Percentiles rank a stretch among this genome's conserved stretches.
phyloP scores from a whole-genome alignment of 2,329 filamentous ascomycete species.

The Aplosporella prunicola region DNA sequence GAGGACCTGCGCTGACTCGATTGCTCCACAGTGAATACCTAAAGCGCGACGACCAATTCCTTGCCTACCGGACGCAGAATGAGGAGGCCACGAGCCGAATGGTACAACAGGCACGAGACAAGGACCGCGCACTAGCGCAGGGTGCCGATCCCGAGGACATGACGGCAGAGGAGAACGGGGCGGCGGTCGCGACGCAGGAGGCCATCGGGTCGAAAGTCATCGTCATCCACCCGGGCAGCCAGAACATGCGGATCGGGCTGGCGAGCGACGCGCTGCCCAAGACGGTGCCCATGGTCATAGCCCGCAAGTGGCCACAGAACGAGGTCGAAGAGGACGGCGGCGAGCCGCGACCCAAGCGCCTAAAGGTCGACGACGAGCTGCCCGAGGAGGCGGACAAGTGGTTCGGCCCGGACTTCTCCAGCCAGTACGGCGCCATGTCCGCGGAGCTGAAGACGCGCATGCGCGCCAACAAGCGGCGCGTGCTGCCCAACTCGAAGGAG shows the following conservation, averaged over 20 bases:
- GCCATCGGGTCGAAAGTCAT: conserved; percentile 81
- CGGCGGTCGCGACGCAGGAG: conserved; percentile 30
- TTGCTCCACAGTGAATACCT: conserved; percentile 68
- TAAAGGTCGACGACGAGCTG: conserved; percentile 53
- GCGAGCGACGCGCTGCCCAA: conserved; percentile 94
- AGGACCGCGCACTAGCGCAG: conserved; percentile 74
- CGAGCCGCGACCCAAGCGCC: conserved; percentile 62
- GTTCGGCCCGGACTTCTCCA: conserved; percentile 65
- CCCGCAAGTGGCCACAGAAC: conserved; percentile 64
- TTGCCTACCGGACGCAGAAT: conserved; percentile 77
- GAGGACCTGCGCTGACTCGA: not conserved
- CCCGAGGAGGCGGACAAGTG: conserved; percentile 61
- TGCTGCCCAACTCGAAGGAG: conserved; percentile 95
- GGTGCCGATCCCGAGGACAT: conserved; percentile 21
- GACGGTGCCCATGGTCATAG: conserved; percentile 87
- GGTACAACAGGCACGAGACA: conserved; percentile 77
- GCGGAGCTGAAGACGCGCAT: conserved; percentile 82
- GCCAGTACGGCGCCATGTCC: conserved; percentile 68
- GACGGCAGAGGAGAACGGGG: conserved; percentile 21
- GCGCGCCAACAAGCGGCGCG: conserved; percentile 87
- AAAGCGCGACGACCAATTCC: conserved; percentile 93
- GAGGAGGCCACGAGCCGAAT: conserved; percentile 79
- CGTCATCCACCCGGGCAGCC: conserved; percentile 89
- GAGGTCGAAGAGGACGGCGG: conserved; percentile 78
- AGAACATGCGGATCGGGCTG: conserved; percentile 87